Base-by-base conservation (phyloP, 2,329 filamentous ascomycete genomes). In the Penicillium sp. region DNA sequence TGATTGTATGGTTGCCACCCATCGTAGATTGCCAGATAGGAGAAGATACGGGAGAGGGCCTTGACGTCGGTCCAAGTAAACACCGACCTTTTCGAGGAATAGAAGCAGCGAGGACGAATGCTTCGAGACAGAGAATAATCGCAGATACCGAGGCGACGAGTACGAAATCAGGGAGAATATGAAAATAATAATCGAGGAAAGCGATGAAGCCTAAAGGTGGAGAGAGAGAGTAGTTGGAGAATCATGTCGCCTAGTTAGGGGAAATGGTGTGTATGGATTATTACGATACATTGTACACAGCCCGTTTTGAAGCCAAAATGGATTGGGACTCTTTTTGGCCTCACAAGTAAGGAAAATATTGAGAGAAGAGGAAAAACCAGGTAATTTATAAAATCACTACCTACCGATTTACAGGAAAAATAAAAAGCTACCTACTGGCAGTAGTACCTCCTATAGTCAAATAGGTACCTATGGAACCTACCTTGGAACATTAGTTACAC, bases 1-100 rank as follows among this genome's bases (percentile, higher is more conserved):
- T 28, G 14, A 6, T 9, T 28, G n/a, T 18, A 16, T 22, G 18
- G 22, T 46, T 46, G 18, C 34, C 3, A 12, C 30, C 29, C 16
- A 12, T 41, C 2, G 35, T 28, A 25, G 25, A 28, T 10, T 12
- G 12, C 18, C 30, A 27, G 35, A 46, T 42, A 48, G 37, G 44
- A 34, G 27, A 36, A 31, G 12, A 29, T 22, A 12, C 22, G 40
- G 42, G 38, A 29, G 13, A 36, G 29, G 11, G 22, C 39, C 39
- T 50, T 54, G 49, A 54, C 38, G 38, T 50, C 45, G 42, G 41
- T 35, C 27, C 16, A 19, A 29, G 30, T 42, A 42, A 53, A 54
- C 37, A 38, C 45, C 34, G 34, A 39, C 36, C 31, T 36, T 36
- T 31, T 7, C 18, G 18, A 31, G 11, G 16, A 16, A 19, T 11